phyloP scores from a whole-genome alignment of 331 rosid species.

The Quercus phellos region DNA sequence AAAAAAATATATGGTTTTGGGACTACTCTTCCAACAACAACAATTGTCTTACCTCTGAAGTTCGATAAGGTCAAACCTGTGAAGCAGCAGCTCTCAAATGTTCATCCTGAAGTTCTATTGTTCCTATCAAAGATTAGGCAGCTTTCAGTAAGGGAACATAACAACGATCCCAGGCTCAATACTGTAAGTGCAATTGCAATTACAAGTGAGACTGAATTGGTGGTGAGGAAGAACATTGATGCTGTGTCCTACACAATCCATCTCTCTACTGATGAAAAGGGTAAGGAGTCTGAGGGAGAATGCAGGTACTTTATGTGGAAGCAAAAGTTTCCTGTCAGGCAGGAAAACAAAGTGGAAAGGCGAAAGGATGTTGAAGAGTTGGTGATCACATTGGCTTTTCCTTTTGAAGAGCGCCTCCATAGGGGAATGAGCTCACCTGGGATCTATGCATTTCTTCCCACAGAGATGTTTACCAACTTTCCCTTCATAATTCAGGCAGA shows the following conservation, averaged over 20 bases:
- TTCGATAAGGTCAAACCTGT: slow-evolving; percentile 31
- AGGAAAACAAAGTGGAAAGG: slow-evolving; percentile 48
- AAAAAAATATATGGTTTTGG: slow-evolving; percentile 40
- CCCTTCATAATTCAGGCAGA: slow-evolving; percentile 89
- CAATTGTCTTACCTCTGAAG: slow-evolving; percentile 38
- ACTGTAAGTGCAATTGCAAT: slow-evolving; percentile 49
- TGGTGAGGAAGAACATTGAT: slow-evolving; percentile 50
- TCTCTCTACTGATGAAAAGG: slow-evolving; percentile 40
- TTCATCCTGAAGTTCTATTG: slow-evolving; percentile 61
- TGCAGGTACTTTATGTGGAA: slow-evolving; percentile 76
- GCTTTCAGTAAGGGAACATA: slow-evolving; percentile 53
- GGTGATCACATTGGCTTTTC: slow-evolving; percentile 70
- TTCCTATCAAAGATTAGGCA: slow-evolving; percentile 61
- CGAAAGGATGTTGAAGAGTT: slow-evolving; percentile 62
- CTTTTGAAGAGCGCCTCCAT: slow-evolving; percentile 47
- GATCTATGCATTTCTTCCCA: slow-evolving; percentile 78
- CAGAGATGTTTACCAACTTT: slow-evolving; percentile 70
- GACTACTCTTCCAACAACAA: slow-evolving; percentile 29
- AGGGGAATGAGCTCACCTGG: slow-evolving; percentile 59
- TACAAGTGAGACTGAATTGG: slow-evolving; percentile 42
- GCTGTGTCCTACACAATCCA: slow-evolving; percentile 67
- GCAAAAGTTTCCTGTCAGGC: slow-evolving; percentile 66
- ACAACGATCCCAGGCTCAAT: slow-evolving; percentile 31
- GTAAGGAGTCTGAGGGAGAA: slow-evolving; percentile 12
- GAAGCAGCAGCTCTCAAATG: slow-evolving; percentile 51